These are phyloP conservation scores for Boehmeria nivea DNA, from an alignment of 306 rosid species.

Conservation along the genomic window DNA sequence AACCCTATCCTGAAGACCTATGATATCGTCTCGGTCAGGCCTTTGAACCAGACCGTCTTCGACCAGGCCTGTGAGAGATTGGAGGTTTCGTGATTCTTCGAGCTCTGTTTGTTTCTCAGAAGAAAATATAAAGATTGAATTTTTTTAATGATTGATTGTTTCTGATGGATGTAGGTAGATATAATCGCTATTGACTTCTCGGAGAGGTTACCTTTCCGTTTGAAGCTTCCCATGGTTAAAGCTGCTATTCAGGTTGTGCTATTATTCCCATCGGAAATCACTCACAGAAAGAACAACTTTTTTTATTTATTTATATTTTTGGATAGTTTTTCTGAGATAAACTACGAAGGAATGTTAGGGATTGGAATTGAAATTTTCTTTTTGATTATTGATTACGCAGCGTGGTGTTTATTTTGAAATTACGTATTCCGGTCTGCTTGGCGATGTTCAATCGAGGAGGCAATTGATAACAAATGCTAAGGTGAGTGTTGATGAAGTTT, in stretches of 20 bases:
- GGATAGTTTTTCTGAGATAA: neutral
- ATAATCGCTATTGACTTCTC: slow-evolving; percentile 72
- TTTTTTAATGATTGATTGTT: neutral
- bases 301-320: neutral
- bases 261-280: neutral
- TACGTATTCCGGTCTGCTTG: slow-evolving; percentile 44
- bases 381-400: slow-evolving; percentile 31
- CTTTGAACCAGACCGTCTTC: slow-evolving; percentile 52
- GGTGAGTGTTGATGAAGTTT: slow-evolving; percentile 31
- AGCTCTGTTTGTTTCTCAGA: too few species aligned
- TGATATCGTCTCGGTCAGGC: slow-evolving; percentile 68
- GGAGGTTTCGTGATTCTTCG: slow-evolving; percentile 47
- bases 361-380: neutral
- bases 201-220: slow-evolving; percentile 53
- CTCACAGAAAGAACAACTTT: neutral
- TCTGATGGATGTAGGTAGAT: slow-evolving; percentile 52
- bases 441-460: slow-evolving; percentile 51
- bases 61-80: slow-evolving; percentile 69
- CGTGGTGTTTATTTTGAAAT: slow-evolving; percentile 81
- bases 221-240: slow-evolving; percentile 64
- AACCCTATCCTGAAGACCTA: slow-evolving; percentile 80
- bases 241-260: slow-evolving; percentile 55
- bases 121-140: too few species aligned
- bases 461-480: slow-evolving; percentile 66
- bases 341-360: neutral